Base-by-base conservation (phyloP, 345 rosid species). In the Leavenworthia alabamica region DNA sequence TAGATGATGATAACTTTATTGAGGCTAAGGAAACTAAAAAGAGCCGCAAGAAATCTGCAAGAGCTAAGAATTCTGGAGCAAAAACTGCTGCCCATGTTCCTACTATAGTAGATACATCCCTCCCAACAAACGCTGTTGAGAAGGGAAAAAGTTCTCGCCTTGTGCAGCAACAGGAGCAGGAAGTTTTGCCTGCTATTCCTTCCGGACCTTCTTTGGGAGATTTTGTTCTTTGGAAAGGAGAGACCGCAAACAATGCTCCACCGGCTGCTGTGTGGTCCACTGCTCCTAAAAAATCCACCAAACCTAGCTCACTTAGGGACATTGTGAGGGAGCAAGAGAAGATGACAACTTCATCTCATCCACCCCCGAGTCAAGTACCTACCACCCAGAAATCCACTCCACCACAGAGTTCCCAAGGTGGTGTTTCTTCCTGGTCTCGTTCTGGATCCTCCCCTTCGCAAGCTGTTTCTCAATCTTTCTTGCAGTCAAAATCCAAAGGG, bases 151-250 rank as follows among this genome's bases (percentile, higher is more conserved):
- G 65, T 45, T 64, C 90, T 59, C 95, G 85, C 5, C 4, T 39
- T 37, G 75, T 69, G 44, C 86, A 81, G 71, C 86, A 75, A 68
- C 86, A 73, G 67, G 93, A 78, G 71, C 76, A 83, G 77, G 97
- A 85, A 60, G 77, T 79, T 8, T 74, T 86, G 75, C 90, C 90
- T 33, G 64, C 83, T 70, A 73, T 93, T 60, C 99, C 97, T 5
- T 81, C 90, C 6, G 97, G 99, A 11, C 97, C 92, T 59, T 90
- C 97, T 23, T 75, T 90, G 72, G 99, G 97, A 71, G 99, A 93
- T 80, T 93, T 89, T 80, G 97, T 93, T 61, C 72, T 81, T 10
- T 90, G 96, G 99, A 87, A 81, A 73, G 96, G 80, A 43, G 99
- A 83, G 58, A 35, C 83, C 36, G 67, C 63, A 6, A 79, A 75